Base-by-base conservation (phyloP, 1,284 basidiomycete species). In the Marasmius sp. region DNA sequence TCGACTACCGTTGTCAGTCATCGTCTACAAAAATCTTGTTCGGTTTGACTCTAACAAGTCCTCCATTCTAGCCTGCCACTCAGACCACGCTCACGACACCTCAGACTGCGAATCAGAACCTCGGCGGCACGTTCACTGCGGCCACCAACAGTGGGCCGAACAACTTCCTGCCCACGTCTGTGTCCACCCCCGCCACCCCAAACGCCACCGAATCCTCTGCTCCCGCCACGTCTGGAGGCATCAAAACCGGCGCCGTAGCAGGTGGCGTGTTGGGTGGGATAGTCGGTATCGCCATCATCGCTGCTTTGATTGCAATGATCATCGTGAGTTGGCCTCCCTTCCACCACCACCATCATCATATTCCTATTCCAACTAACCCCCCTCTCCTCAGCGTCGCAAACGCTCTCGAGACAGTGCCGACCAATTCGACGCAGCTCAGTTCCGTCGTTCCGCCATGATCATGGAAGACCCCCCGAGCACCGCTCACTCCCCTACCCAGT, bases 371-470 rank as follows among this genome's bases (percentile, higher is more conserved):
- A 41, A 43, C 22, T 27, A 41, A 48, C 37, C 20, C 18, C 18
- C 50, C 18, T 33, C 12, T 48, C n/a, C 39, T 60, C 33, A 67
- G 66, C 64, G 66, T 22, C 59, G 61, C 22, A 18, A 47, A 33
- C 64, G 66, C 37, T 49, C 53, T 14, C 51, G 33, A 18, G 52
- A 58, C 27, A 57, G 61, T 6, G 60, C 56, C 12, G n/a, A 60
- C 27, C 62, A 64, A 11, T 67, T 67, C 53, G 57, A 62, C 49
- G 66, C 66, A 27, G 58, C 62, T 14, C 62, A 64, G 52, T 67
- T 67, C 61, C 66, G 66, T 56, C 58, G 61, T 37, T 67, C 66
- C 43, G 66, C 66, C 3, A 67, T 67, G 66, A 59, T 64, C 43
- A 61, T 67, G 58, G 48, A 61, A 7, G 64, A 65, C 20, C 62